Base-by-base conservation (phyloP, 2,329 filamentous ascomycete species). In the Penicillium sp. region DNA sequence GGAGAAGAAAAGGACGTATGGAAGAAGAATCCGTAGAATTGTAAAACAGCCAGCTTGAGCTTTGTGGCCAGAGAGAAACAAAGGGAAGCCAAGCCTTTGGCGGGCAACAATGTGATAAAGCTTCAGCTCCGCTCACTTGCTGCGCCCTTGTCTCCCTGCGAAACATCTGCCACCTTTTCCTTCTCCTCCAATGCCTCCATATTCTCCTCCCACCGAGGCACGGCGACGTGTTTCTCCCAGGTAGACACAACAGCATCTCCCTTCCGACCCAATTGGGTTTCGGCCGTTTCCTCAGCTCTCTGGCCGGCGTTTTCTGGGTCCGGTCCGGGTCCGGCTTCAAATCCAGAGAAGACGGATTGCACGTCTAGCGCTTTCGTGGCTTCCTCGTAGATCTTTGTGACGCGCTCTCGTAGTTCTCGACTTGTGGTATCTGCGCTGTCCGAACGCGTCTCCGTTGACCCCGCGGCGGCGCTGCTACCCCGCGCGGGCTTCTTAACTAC, bases 281-380 rank as follows among this genome's bases (percentile, higher is more conserved):
- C 71, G 1, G 71, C 67, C 33, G 62, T 65, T 44, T 67, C 67
- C 44, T 48, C 31, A 13, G 19, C 48, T 8, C 39, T 43, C 8
- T 45, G 36, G 3, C 18, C 34, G 19, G 52, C 49, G 26, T 60
- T 58, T 2, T 54, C 42, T 2, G 34, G 37, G 21, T 39, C 52
- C 11, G 46, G 61, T 9, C 52, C 61, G 13, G 64, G 21, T 7
- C 59, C 66, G 23, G 79, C 82, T 14, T 55, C 62, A 14, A 64
- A 29, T 2, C 65, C 67, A 16, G 80, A 83, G 71, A 93, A 90
- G 24, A 95, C 76, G 40, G 75, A 77, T 64, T 82, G 78, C 13
- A 87, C 81, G 36, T 78, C 78, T 48, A 94, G 72, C 46, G 90
- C 88, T 34, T 72, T 71, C 13, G 77, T 75, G 2, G 88, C 89